Conservation (phyloP, 257 asterid species). For the Fraxinus quadrangulata region DNA sequence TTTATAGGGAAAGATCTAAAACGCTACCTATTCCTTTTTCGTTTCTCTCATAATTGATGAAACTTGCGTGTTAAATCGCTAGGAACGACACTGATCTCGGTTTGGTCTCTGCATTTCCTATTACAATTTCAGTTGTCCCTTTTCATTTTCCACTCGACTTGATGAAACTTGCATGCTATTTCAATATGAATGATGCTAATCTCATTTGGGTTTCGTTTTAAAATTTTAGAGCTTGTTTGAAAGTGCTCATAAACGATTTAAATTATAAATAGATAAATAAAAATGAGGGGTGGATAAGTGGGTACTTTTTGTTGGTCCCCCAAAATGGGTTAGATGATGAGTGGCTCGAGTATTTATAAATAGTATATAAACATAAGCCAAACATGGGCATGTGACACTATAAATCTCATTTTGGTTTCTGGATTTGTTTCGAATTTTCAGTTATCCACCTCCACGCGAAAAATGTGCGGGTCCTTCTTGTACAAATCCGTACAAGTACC, state of each 20-base stretch:
- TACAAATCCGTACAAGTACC: slow-evolving; percentile 74
- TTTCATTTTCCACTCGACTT: not conserved
- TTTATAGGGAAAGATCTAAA: not conserved
- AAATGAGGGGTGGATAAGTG: too few relatives aligned
- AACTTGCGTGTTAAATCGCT: not conserved
- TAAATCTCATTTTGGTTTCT: not conserved
- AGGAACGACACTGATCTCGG: not conserved
- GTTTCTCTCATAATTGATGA: not conserved
- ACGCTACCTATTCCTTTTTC: not conserved
- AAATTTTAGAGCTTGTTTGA: not conserved
- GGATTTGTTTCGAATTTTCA: slow-evolving; percentile 40
- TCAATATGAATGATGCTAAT: not conserved
- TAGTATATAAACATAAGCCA: too few relatives aligned
- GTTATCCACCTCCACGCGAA: slow-evolving; percentile 95
- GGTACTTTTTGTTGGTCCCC: too few relatives aligned
- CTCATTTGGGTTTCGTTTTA: not conserved
- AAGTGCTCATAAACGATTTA: too few relatives aligned
- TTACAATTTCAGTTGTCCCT: not conserved
- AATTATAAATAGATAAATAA: too few relatives aligned
- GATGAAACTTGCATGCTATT: too few relatives aligned
- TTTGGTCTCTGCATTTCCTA: not conserved
- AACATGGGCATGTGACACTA: too few relatives aligned
- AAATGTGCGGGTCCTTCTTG: slow-evolving; percentile 89
- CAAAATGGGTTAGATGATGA: too few relatives aligned
- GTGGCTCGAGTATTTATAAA: too few relatives aligned